Evolutionary conservation across 306 rosid species (phyloP), one percentile per base, ranked within the genome.

Genomic region (Biancaea sappan): DNA sequence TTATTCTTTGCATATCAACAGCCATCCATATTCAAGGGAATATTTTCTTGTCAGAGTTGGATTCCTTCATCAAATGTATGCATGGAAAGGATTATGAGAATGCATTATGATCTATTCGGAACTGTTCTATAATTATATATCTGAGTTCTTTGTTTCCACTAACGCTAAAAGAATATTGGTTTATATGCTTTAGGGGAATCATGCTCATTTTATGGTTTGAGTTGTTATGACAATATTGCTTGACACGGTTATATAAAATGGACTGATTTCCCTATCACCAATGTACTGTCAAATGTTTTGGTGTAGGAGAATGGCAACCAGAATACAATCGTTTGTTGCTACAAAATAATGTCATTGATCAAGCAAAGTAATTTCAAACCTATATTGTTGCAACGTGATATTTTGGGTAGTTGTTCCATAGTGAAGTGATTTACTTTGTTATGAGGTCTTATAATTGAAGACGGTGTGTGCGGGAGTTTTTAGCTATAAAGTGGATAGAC

Each of bases 21-120:
- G 77, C 97, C 93, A 18, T 83, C 94, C 71, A 59, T 86, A 81
- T 82, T 82, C 90, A 87, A 76, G 94, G 93, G 68, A 83, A 86
- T 73, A 82, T 84, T 84, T 88, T 90, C 84, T 80, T 88, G 71
- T 50, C 92, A 0, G 97, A 94, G 82, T 77, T 94, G 84, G 93
- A 84, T 81, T 81, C 85, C 88, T 92, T 94, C 72, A 77, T 92
- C 73, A 94, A 94, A 85, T 83, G 89, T 83, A 87, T 94, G 97
- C 99, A 94, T 72, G 99, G 99, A 90, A 88, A 88, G 87, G 69
- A 64, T 66, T 81, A 56, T 77, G 26, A 63, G 31, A 43, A 29
- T 54, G 54, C 50, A 77, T 40, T 77, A 29, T 69, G 38, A 72
- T 73, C 22, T 63, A 35, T 62, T n/a, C 10, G 8, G 2, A 47